Conservation (phyloP, 2,329 filamentous ascomycete species). For the Cercospora canescens region DNA sequence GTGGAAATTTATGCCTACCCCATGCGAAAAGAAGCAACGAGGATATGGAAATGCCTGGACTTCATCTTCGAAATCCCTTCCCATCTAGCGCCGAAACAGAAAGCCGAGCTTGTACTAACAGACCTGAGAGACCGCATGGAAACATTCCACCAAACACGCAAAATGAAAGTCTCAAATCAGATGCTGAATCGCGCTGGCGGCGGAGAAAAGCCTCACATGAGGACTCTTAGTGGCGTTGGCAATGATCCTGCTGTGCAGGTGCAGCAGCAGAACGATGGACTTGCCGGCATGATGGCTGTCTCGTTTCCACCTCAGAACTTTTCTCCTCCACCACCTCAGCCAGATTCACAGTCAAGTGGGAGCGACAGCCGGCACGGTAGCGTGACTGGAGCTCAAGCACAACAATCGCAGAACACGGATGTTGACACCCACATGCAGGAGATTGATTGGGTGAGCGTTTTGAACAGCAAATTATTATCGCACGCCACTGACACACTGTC, state of each 20-base stretch:
- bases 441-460: slow-evolving; percentile 64
- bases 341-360: slow-evolving; percentile 22
- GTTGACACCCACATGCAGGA: slow-evolving; percentile 47
- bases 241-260: slow-evolving; percentile 20
- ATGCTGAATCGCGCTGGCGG: slow-evolving; percentile 32
- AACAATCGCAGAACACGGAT: slow-evolving; percentile 11
- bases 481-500: slow-evolving; percentile 3
- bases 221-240: background rate
- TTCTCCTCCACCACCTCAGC: slow-evolving; percentile 23
- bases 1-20: slow-evolving; percentile 65
- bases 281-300: background rate
- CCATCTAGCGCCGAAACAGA: slow-evolving; percentile 54
- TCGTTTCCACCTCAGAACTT: slow-evolving; percentile 28
- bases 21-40: slow-evolving; percentile 57
- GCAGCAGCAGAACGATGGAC: slow-evolving; percentile 13
- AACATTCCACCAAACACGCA: slow-evolving; percentile 60
- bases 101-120: slow-evolving; percentile 60
- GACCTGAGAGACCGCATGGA: slow-evolving; percentile 64
- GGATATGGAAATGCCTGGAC: slow-evolving; percentile 71
- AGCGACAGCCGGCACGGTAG: slow-evolving; percentile 27
- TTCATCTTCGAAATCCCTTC: slow-evolving; percentile 67
- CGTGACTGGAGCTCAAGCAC: slow-evolving; percentile 13
- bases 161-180: slow-evolving; percentile 39
- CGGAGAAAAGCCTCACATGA: background rate
- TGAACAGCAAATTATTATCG: background rate